Conservation (phyloP, 2,329 filamentous ascomycete species). For the Fusarium sp. region DNA sequence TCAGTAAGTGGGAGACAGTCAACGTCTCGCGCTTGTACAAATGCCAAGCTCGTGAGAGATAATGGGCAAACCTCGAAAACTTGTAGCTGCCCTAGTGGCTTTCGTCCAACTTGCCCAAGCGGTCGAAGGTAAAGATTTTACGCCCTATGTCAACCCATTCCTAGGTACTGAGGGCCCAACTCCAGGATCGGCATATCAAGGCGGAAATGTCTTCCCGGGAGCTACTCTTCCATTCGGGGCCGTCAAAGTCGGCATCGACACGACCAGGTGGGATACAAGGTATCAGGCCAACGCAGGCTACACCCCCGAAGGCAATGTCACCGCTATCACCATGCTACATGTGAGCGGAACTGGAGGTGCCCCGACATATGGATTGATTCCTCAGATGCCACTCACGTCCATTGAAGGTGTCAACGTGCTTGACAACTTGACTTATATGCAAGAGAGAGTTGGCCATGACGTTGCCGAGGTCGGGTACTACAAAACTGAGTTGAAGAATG, state of each 20-base stretch:
- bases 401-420: slow-evolving; percentile 61
- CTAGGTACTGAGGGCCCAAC: slow-evolving; percentile 64
- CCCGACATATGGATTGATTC: slow-evolving; percentile 70
- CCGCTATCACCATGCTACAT: slow-evolving; percentile 68
- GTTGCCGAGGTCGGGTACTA: slow-evolving; percentile 68
- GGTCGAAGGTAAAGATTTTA: slow-evolving; percentile 9
- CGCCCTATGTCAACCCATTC: slow-evolving; percentile 61
- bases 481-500: slow-evolving; percentile 64
- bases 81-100: neutral
- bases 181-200: slow-evolving; percentile 60
- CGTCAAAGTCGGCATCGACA: slow-evolving; percentile 62
- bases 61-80: neutral
- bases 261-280: slow-evolving; percentile 38
- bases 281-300: slow-evolving; percentile 56
- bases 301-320: slow-evolving; percentile 61
- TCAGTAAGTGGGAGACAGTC: neutral
- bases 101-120: neutral
- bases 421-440: slow-evolving; percentile 65
- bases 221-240: slow-evolving; percentile 61
- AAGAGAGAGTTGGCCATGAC: slow-evolving; percentile 57
- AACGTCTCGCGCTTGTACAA: neutral
- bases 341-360: slow-evolving; percentile 71
- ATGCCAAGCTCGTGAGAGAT: neutral
- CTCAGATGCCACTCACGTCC: slow-evolving; percentile 62
- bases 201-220: slow-evolving; percentile 62